These are phyloP conservation scores for Dactylellina cionopaga DNA, from an alignment of 2,329 filamentous ascomycete genomes.

Conservation along the genomic window DNA sequence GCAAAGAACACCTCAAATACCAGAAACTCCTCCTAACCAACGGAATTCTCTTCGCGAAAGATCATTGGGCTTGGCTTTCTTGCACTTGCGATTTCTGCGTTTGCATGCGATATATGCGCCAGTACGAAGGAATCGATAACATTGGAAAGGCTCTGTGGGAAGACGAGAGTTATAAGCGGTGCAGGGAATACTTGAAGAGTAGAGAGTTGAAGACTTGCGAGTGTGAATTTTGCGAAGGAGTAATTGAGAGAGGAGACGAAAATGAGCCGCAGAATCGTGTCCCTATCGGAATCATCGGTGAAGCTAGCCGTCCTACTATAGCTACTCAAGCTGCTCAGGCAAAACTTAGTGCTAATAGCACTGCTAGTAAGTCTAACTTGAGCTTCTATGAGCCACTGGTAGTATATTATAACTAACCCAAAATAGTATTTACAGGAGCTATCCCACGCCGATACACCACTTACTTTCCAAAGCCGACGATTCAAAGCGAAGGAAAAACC, in stretches of 20 bases:
- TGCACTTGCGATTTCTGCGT: conserved; percentile 26
- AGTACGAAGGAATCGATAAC: conserved; percentile 7
- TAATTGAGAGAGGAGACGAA: neutral
- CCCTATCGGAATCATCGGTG: neutral
- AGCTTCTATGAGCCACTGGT: too few relatives aligned
- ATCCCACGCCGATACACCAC: too few relatives aligned
- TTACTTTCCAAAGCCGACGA: too few relatives aligned
- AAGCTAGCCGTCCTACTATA: neutral
- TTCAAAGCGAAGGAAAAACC: too few relatives aligned
- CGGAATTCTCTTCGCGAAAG: conserved; percentile 8
- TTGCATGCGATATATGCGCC: conserved; percentile 6
- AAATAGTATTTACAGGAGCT: too few relatives aligned
- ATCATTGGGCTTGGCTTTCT: neutral
- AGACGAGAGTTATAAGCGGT: conserved; percentile 1
- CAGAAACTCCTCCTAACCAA: conserved; percentile 11
- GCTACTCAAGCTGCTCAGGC: too few relatives aligned
- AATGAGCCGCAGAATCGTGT: neutral
- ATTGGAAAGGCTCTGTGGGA: conserved; percentile 7
- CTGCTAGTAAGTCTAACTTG: too few relatives aligned
- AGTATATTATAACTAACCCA: too few relatives aligned
- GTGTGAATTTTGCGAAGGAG: neutral
- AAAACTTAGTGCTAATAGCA: too few relatives aligned
- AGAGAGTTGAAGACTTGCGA: neutral
- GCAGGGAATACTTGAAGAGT: neutral
- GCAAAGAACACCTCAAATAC: neutral